phyloP scores from a whole-genome alignment of 257 asterid genomes.

The Forsythia suspensa region DNA sequence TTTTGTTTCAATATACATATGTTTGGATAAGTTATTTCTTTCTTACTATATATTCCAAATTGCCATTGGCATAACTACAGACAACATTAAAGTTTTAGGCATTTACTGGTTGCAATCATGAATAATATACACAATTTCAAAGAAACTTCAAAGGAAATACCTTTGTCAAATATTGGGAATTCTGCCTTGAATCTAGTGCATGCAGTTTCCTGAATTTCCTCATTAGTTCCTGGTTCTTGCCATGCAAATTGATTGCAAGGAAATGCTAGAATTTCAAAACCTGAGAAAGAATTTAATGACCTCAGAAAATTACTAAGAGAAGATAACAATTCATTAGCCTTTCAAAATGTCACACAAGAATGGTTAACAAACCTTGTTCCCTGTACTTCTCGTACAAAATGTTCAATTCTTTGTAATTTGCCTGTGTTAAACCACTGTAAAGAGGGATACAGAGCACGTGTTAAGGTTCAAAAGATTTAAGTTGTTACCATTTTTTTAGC shows the following conservation, averaged over 20 bases:
- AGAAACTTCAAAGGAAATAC: slow-evolving; percentile 28
- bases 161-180: slow-evolving; percentile 84
- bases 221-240: slow-evolving; percentile 90
- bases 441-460: background rate
- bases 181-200: slow-evolving; percentile 82
- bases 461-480: background rate
- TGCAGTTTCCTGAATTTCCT: slow-evolving; percentile 68
- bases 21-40: too few species aligned
- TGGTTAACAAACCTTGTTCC: slow-evolving; percentile 56
- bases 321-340: background rate
- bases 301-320: background rate
- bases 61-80: background rate
- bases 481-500: background rate
- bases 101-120: background rate
- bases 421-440: slow-evolving; percentile 67
- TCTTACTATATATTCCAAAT: too few species aligned
- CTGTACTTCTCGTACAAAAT: slow-evolving; percentile 70
- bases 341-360: slow-evolving; percentile 12
- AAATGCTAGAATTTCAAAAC: slow-evolving; percentile 84
- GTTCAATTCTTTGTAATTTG: slow-evolving; percentile 81
- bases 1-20: too few species aligned
- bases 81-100: background rate
- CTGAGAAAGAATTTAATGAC: slow-evolving; percentile 33
- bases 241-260: slow-evolving; percentile 91
- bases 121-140: background rate